A percentile compares a stretch with the other conserved stretches of the same genome.
phyloP scores from a whole-genome alignment of 2,329 filamentous ascomycete species.

The Beauveria sp. region DNA sequence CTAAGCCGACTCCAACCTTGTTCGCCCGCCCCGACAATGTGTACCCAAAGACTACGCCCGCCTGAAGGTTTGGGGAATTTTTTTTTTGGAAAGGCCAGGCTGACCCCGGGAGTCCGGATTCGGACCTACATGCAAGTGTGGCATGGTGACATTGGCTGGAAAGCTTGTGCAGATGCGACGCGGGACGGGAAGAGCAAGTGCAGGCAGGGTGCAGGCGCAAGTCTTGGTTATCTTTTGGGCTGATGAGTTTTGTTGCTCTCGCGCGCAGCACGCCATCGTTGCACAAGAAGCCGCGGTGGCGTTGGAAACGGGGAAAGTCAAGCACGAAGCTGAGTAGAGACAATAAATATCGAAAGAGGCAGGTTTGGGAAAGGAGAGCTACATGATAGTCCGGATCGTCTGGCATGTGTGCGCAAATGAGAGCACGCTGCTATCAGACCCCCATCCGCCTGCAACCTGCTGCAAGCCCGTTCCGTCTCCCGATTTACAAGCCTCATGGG shows the following conservation, averaged over 20 bases:
- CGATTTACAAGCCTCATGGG: neutral
- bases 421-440: neutral
- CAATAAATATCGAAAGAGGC: no score
- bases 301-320: no score
- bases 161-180: neutral
- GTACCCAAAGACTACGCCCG: neutral
- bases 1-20: conserved; percentile 9
- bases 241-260: neutral
- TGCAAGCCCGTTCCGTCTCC: neutral
- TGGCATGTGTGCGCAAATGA: no score
- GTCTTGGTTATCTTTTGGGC: neutral
- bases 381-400: no score
- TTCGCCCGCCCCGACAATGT: neutral
- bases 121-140: neutral
- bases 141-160: neutral
- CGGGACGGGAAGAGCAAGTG: neutral
- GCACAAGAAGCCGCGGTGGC: no score
- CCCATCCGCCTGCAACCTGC: neutral
- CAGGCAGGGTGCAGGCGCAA: neutral
- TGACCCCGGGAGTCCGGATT: neutral
- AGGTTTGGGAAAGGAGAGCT: no score
- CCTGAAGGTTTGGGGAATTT: neutral
- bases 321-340: no score
- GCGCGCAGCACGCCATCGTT: no score
- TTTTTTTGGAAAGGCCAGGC: neutral